Evolutionary conservation across 495 filamentous ascomycete species (phyloP), one percentile per base, ranked within the genome.

Genomic region (Chaetomium fimeti): DNA sequence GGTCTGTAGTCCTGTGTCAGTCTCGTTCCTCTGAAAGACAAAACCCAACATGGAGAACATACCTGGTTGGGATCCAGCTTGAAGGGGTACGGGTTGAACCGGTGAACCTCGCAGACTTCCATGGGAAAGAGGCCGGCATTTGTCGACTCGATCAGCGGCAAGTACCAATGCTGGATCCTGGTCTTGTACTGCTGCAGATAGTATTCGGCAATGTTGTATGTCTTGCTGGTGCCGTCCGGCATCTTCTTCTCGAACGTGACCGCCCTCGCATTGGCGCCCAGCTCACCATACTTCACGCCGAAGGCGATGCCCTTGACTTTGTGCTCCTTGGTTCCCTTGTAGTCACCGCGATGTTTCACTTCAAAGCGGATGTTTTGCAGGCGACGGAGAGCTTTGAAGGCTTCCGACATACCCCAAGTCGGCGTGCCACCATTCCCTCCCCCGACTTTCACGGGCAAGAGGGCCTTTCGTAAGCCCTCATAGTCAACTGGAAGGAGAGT

Each of bases 11-110:
- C 20, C 4, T 6, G 16, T 28, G 49, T 66, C 38, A 53, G 18
- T 12, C n/a, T 29, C 51, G 0, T 22, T 52, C 25, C 13, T 3
- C n/a, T 0, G n/a, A 3, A 1, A 25, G 16, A 25, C 13, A 28
- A 20, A 12, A 12, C 16, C 11, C 25, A 3, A 38, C 2, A 56
- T 12, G n/a, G 4, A 15, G 25, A 2, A 18, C 53, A 32, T 62
- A 56, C 58, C 45, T 69, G 67, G 0, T 72, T 69, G 20, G 89
- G 84, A 64, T 85, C 85, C 2, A 97, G 78, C 80, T 96, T 97
- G 77, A 78, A 90, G 1, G 82, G 80, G 74, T 92, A 98, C 0
- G 88, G 84, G 76, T 96, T 91, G 55, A 91, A 87, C 2, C 71
- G 63, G 7, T 74, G 57, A 18, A 78, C 63, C 42, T 74, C 67